Evolutionary conservation across 805 yeast genomes (phyloP).

Genomic region (Metschnikowia sp.): DNA sequence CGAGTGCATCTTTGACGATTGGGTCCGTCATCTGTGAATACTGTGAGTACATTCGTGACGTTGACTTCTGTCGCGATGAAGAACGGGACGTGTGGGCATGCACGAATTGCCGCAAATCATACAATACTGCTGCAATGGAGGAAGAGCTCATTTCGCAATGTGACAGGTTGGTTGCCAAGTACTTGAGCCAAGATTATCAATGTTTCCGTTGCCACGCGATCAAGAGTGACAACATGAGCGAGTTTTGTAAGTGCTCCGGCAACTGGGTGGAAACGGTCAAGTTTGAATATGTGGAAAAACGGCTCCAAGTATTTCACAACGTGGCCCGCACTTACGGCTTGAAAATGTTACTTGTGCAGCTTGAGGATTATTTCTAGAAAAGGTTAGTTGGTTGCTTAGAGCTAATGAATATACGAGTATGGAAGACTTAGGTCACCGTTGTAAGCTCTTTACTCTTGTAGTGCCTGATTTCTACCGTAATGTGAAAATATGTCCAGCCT

Average conservation of each 20-base stretch:
- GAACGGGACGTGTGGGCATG: slow-evolving; percentile 57
- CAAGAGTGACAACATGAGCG: slow-evolving; percentile 64
- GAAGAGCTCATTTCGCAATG: slow-evolving; percentile 72
- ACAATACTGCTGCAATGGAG: slow-evolving; percentile 69
- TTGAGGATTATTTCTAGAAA: slow-evolving; percentile 24
- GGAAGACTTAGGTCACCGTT: too few relatives aligned
- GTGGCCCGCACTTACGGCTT: slow-evolving; percentile 62
- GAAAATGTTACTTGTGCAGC: slow-evolving; percentile 44
- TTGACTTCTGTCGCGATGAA: slow-evolving; percentile 78
- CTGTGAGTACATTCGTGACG: slow-evolving; percentile 70
- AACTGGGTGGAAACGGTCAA: slow-evolving; percentile 62
- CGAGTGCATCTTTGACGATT: slow-evolving; percentile 65
- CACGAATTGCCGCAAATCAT: slow-evolving; percentile 58
- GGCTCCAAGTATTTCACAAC: slow-evolving; percentile 48
- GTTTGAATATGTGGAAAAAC: slow-evolving; percentile 41
- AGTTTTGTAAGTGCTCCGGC: slow-evolving; percentile 87
- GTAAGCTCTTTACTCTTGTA: too few relatives aligned
- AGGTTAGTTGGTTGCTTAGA: neutral
- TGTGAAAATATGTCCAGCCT: too few relatives aligned
- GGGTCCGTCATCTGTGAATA: slow-evolving; percentile 72
- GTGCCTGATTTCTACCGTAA: too few relatives aligned
- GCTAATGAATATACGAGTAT: neutral
- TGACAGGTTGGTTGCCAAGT: slow-evolving; percentile 52
- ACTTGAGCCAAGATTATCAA: slow-evolving; percentile 72
- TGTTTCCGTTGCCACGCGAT: slow-evolving; percentile 75